These are phyloP conservation scores for Zygnema cylindricum DNA, from an alignment of 139 green algal genomes.

Conservation along the genomic window DNA sequence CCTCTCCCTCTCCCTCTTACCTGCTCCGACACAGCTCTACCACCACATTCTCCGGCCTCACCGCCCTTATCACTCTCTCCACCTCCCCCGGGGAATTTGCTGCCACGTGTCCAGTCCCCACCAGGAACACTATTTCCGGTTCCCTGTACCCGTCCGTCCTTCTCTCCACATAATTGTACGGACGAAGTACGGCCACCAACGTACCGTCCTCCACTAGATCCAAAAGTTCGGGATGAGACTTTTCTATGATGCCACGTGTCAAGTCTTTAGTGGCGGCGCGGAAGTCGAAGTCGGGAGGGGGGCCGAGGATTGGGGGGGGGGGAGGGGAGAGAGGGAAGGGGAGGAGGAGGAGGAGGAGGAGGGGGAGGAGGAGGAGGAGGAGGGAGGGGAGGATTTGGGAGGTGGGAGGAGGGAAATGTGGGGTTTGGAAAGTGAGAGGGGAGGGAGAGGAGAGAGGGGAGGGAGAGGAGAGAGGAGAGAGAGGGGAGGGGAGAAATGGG, in stretches of 20 bases:
- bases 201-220: slow-evolving; percentile 45
- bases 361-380: background rate
- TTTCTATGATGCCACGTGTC: slow-evolving; percentile 17
- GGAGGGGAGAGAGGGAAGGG: background rate
- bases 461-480: no score
- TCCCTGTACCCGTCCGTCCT: slow-evolving; percentile 35
- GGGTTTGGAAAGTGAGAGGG: no score
- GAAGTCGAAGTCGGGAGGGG: slow-evolving; percentile 13
- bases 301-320: background rate
- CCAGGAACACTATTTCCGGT: slow-evolving; percentile 36
- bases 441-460: no score
- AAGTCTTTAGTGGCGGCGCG: background rate
- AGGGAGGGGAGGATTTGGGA: background rate
- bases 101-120: slow-evolving; percentile 42
- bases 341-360: background rate
- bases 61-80: background rate
- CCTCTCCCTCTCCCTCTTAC: background rate
- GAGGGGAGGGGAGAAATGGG: no score
- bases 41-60: slow-evolving; percentile 56
- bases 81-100: slow-evolving; percentile 19
- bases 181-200: slow-evolving; percentile 33
- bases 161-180: slow-evolving; percentile 25
- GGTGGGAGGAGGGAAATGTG: no score
- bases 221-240: slow-evolving; percentile 42
- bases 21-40: slow-evolving; percentile 62